Base-by-base conservation (phyloP, 148 eudicot species). In the Chenopodium suecicum region DNA sequence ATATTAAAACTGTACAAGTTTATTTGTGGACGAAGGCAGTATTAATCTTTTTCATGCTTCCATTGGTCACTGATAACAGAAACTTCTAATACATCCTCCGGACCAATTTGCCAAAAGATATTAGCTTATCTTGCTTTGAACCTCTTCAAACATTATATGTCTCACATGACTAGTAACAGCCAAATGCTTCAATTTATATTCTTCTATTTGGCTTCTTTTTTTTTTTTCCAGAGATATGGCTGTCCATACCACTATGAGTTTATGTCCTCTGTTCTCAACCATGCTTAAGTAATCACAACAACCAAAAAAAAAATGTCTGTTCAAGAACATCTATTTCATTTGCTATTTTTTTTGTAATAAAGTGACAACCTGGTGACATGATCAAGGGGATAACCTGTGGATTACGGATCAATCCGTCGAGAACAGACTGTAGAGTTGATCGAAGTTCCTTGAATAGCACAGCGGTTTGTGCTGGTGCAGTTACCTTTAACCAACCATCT, bases 381-480 rank as follows among this genome's bases (percentile, higher is more conserved):
- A 31, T 34, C 70, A 77, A 44, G 31, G 65, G 25, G 56, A 70
- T 47, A 84, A 96, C 99, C 95, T 92, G 91, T 81, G 98, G 99
- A 75, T 91, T 90, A 63, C 90, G 86, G 78, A 94, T 96, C 67
- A 96, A 90, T 82, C 88, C 95, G 83, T 92, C 84, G 1, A 96
- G 89, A 82, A 94, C 86, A 67, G 94, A 90, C 75, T 91, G 95
- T 72, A 96, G 98, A 62, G 97, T 92, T 86, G 80, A 80, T 22
- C 97, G 89, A 54, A 96, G 97, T 85, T 92, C 95, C 82, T 92
- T 94, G 90, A 96, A 96, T 80, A 96, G 88, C 78, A 96, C 99
- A 77, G 98, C 97, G 74, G 94, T 94, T 91, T 94, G 99, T 72
- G 99, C 99, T 23, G 98, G 94, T 78, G 99, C 99, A 74, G 89